Evolutionary conservation across 306 rosid species (phyloP), one percentile per base, ranked within the genome.

Genomic region (Adenanthera pavonina): DNA sequence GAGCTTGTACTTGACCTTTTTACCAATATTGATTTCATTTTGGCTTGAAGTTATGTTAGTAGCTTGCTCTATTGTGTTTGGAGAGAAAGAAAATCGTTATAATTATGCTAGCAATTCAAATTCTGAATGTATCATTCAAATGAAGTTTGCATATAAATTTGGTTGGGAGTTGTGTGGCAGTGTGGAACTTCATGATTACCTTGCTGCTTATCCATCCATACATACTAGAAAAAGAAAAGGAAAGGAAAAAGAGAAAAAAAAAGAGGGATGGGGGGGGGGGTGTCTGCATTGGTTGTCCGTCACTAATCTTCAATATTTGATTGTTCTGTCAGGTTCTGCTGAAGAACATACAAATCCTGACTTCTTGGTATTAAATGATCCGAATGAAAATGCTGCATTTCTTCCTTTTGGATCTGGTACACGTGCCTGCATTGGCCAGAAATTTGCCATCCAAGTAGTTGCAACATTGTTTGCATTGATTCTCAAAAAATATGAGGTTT

Each of bases 371-470:
- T 84, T 94, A 20, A 92, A 89, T 17, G 87, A 94, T 87, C 95
- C 92, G 76, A 80, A 77, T 65, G 84, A 87, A 78, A 94, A 88
- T 75, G 86, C 85, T 54, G 89, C 89, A 35, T 94, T 92, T 84
- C 92, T 94, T 82, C 89, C 95, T 74, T 94, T 94, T 82, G 97
- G 98, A 78, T 92, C 88, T 33, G 95, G 97, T 48, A 48, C 86
- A 10, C 92, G 97, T 64, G 87, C 95, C 25, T 92, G 97, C 17
- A 82, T 92, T 53, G 97, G 97, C 60, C 94, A 92, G 89, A 94
- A 85, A 81, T 86, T 86, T 83, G 89, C 89, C 36, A 75, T 91
- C 65, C 89, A 90, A 80, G 87, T 82, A 72, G 91, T 92, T 34
- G 92, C 92, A 4, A 49, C 90, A 72, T 75, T 90, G 64, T 79